Percentiles rank a stretch among this genome's conserved stretches.
Evolutionary conservation across 2,329 filamentous ascomycete species (phyloP).

Genomic region (Xylaria sp.): DNA sequence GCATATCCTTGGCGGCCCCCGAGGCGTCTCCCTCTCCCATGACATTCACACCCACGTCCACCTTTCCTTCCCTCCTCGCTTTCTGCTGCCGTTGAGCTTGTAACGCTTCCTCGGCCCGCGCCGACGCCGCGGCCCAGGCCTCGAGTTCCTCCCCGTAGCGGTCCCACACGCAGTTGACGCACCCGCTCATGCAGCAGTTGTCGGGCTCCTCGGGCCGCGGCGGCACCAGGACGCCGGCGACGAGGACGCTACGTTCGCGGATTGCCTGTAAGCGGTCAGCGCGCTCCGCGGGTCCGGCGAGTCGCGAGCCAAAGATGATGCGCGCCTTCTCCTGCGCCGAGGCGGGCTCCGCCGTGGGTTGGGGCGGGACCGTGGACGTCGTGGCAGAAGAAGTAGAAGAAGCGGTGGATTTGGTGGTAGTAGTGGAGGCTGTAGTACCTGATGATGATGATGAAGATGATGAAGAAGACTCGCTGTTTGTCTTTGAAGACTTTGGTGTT

Average conservation of each 20-base stretch:
- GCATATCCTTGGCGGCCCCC: slow-evolving; percentile 29
- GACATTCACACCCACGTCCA: no score
- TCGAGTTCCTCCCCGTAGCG: slow-evolving; percentile 91
- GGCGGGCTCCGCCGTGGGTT: slow-evolving; percentile 51
- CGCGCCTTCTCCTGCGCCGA: slow-evolving; percentile 66
- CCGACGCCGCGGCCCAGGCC: slow-evolving; percentile 77
- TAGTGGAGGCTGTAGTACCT: slow-evolving; percentile 32
- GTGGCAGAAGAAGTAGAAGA: slow-evolving; percentile 38
- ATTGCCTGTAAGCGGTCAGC: slow-evolving; percentile 69
- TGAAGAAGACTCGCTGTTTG: background rate
- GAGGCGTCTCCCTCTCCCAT: background rate
- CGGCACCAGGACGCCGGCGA: slow-evolving; percentile 85
- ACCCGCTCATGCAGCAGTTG: slow-evolving; percentile 99
- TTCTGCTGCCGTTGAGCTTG: slow-evolving; percentile 50
- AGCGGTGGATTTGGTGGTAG: slow-evolving; percentile 33
- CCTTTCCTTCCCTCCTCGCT: background rate
- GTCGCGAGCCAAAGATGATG: slow-evolving; percentile 83
- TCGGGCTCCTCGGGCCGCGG: slow-evolving; percentile 89
- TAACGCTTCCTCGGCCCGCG: slow-evolving; percentile 70
- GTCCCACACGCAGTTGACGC: slow-evolving; percentile 98
- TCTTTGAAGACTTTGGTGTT: slow-evolving; percentile 23
- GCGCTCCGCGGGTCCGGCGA: slow-evolving; percentile 78
- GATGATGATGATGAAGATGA: slow-evolving; percentile 30
- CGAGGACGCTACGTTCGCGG: slow-evolving; percentile 67
- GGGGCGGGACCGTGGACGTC: slow-evolving; percentile 36